phyloP scores from a whole-genome alignment of 2,329 filamentous ascomycete genomes.

The Diplodia intermedia region DNA sequence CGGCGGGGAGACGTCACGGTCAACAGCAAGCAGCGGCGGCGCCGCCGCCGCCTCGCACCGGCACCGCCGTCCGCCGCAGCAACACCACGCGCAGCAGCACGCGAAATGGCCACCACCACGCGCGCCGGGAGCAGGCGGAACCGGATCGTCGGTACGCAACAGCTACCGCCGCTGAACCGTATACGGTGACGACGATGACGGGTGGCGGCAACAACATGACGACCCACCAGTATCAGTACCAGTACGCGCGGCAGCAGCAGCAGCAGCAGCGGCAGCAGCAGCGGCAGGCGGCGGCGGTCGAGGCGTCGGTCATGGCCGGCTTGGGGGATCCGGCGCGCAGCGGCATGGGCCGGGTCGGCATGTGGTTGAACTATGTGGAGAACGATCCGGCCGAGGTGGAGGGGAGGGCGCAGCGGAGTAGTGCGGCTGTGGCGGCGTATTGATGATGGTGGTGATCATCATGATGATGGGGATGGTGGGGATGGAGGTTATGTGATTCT shows the following conservation, averaged over 20 bases:
- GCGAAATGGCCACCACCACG: background rate
- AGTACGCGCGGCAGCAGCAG: background rate
- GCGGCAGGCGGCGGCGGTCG: constrained; percentile 14
- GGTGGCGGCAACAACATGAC: background rate
- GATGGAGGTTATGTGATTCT: background rate
- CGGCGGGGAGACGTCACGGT: constrained; percentile 29
- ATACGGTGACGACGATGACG: background rate
- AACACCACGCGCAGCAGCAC: constrained; percentile 38
- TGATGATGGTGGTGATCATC: background rate
- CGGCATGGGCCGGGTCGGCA: constrained; percentile 48
- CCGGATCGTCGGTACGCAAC: background rate
- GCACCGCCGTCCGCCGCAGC: constrained; percentile 1
- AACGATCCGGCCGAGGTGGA: constrained; percentile 47
- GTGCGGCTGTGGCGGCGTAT: constrained; percentile 8
- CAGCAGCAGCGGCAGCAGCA: background rate
- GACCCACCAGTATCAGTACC: background rate
- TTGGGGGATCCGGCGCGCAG: constrained; percentile 40
- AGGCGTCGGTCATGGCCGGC: constrained; percentile 48
- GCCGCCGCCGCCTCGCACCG: background rate
- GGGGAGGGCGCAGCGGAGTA: constrained; percentile 26
- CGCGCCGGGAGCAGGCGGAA: too few relatives aligned
- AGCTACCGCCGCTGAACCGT: background rate
- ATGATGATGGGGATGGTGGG: too few relatives aligned
- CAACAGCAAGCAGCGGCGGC: constrained; percentile 36
- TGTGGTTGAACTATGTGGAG: constrained; percentile 48